Conservation (phyloP, 129 eudicot species). For the Cynara cardunculus region DNA sequence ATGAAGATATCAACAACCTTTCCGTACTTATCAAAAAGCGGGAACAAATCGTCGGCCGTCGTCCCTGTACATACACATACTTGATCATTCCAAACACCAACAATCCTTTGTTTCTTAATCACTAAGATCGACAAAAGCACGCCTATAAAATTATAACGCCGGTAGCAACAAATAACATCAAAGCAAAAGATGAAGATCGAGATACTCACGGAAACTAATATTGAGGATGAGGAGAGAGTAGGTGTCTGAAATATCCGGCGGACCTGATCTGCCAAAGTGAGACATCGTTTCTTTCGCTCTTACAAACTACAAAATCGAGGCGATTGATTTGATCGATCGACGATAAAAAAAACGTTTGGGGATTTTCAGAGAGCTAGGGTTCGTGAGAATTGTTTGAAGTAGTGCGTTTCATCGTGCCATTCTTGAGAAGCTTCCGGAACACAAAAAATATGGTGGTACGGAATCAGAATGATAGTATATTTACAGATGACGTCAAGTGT, state of each 20-base stretch:
- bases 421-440: conserved; percentile 17
- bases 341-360: neutral
- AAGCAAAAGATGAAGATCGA: neutral
- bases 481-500: conserved; percentile 6
- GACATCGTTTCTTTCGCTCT: conserved; percentile 33
- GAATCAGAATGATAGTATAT: neutral
- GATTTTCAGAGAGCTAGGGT: conserved; percentile 14
- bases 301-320: neutral
- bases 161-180: neutral
- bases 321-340: neutral
- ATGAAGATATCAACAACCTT: conserved; percentile 76
- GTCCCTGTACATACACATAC: conserved; percentile 36
- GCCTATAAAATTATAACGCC: neutral
- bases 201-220: conserved; percentile 49
- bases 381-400: neutral
- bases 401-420: neutral
- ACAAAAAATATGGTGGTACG: neutral
- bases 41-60: conserved; percentile 66
- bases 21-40: conserved; percentile 70
- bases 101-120: neutral
- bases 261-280: conserved; percentile 70
- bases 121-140: neutral
- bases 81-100: neutral
- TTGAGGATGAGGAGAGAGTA: conserved; percentile 72
- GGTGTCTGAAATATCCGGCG: conserved; percentile 61